Percentiles rank a stretch among this genome's conserved stretches.
Evolutionary conservation across 306 rosid genomes (phyloP).

Genomic region (Cucumis sativus): DNA sequence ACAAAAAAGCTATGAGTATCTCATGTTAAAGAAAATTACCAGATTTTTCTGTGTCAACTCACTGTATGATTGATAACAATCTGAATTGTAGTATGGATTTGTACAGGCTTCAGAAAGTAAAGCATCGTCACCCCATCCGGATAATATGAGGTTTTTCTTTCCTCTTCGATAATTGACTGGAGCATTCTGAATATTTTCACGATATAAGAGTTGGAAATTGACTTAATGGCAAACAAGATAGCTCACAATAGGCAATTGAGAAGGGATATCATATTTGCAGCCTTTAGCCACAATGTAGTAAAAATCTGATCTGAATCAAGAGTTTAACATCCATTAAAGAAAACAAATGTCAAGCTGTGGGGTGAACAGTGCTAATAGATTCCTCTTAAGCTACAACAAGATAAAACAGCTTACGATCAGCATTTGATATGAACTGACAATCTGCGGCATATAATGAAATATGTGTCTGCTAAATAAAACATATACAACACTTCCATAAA

Average conservation of each 20-base stretch:
- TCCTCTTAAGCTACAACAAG: not conserved
- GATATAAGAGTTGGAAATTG: conserved; percentile 19
- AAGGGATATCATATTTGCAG: not conserved
- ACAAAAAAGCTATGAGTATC: not conserved
- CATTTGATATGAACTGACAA: not conserved
- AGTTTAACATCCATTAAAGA: not conserved
- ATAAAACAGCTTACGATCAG: not conserved
- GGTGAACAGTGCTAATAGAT: not conserved
- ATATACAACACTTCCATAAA: not conserved
- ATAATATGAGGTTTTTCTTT: conserved; percentile 76
- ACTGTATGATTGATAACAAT: conserved; percentile 47
- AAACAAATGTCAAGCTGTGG: not conserved
- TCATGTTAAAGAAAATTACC: conserved; percentile 32
- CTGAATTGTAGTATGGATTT: conserved; percentile 54
- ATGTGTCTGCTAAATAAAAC: not conserved
- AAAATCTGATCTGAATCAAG: not conserved
- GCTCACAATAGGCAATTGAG: not conserved
- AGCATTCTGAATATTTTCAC: conserved; percentile 39
- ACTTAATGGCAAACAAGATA: conserved; percentile 1
- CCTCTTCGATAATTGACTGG: conserved; percentile 60
- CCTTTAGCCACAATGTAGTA: not conserved
- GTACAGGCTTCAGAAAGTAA: conserved; percentile 52
- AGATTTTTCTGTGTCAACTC: conserved; percentile 71
- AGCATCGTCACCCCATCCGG: conserved; percentile 90
- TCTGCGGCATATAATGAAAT: not conserved